A percentile compares a stretch with the other conserved stretches of the same genome.
Evolutionary conservation across 768 basidiomycete species (phyloP).

Genomic region (Leccinum broughii): DNA sequence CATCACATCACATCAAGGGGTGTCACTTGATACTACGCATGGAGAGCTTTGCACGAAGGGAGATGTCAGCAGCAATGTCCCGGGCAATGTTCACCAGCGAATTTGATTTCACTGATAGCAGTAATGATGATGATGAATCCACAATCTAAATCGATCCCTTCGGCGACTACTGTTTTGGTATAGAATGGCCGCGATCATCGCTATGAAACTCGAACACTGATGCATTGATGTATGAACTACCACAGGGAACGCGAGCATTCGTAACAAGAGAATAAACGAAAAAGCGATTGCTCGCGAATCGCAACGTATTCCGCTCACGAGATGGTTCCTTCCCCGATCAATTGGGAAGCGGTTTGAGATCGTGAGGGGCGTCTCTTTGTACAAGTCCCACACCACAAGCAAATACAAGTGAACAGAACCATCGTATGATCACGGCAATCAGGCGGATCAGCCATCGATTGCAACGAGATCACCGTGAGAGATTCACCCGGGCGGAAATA

Average conservation of each 20-base stretch:
- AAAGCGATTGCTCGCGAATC: background rate
- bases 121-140: no score
- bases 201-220: background rate
- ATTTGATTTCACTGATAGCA: slow-evolving; percentile 3
- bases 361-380: background rate
- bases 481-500: background rate
- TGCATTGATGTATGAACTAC: background rate
- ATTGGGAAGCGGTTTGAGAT: background rate
- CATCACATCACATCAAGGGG: slow-evolving; percentile 14
- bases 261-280: background rate
- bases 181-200: background rate
- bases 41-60: slow-evolving; percentile 19
- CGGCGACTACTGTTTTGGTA: background rate
- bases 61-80: background rate
- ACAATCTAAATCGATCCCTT: background rate
- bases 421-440: no score
- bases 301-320: background rate
- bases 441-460: background rate
- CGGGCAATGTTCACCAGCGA: slow-evolving; percentile 12
- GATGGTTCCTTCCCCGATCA: background rate
- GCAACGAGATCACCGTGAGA: background rate
- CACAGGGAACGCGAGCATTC: background rate
- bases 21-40: slow-evolving; percentile 27
- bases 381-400: background rate
- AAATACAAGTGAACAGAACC: no score